Conservation (phyloP, 2,329 filamentous ascomycete species). For the Ascochyta viciae-villosae region DNA sequence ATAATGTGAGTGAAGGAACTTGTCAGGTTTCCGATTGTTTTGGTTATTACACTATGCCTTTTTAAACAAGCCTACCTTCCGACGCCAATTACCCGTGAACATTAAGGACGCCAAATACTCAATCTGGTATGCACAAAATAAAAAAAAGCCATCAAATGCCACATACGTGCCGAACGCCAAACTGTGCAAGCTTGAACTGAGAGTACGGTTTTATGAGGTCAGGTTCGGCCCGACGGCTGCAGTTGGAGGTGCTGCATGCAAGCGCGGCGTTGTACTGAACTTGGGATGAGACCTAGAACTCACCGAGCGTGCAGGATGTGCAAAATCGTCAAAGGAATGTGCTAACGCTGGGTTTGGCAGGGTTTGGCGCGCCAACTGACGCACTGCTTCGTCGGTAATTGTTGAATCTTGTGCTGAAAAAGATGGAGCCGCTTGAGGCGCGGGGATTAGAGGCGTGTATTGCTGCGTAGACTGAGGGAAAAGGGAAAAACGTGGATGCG, state of each 20-base stretch:
- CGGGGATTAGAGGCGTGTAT: neutral
- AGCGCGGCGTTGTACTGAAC: conserved; percentile 15
- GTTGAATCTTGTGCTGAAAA: neutral
- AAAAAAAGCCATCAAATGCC: too few relatives aligned
- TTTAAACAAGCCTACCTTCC: too few relatives aligned
- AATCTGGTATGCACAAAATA: too few relatives aligned
- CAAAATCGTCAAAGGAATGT: conserved; percentile 7
- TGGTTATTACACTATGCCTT: too few relatives aligned
- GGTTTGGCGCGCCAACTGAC: conserved; percentile 1
- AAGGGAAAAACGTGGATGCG: neutral
- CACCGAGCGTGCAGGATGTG: conserved; percentile 8
- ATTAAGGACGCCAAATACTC: too few relatives aligned
- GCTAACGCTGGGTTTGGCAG: neutral
- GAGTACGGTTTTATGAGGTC: too few relatives aligned
- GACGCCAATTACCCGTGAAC: too few relatives aligned
- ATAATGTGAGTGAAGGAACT: too few relatives aligned
- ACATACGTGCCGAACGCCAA: too few relatives aligned
- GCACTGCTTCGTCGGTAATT: neutral
- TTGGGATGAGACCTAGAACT: conserved; percentile 13
- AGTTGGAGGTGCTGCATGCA: conserved; percentile 5
- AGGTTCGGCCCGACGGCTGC: neutral
- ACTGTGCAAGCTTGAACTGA: neutral
- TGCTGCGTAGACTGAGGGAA: neutral
- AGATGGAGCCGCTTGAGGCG: neutral
- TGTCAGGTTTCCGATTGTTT: too few relatives aligned